Base-by-base conservation (phyloP, 495 filamentous ascomycete genomes). In the Aspergillus taichungensis region DNA sequence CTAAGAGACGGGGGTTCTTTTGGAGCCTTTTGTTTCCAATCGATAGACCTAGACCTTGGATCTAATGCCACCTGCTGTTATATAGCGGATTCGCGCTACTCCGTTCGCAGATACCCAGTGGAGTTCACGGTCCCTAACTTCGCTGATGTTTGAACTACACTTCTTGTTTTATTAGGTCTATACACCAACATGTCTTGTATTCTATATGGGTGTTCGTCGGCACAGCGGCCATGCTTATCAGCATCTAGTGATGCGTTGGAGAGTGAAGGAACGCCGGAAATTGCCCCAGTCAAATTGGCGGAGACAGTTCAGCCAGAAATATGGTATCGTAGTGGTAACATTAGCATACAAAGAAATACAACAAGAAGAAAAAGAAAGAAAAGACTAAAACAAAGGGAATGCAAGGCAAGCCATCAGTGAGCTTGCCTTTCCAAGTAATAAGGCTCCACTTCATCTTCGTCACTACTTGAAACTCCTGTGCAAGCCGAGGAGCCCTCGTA, bases 401-500 rank as follows among this genome's bases (percentile, higher is more conserved):
- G 43, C 9, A 37, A 29, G 32, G 31, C 32, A 18, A 10, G 6
- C 33, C 30, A 24, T 59, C 45, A 60, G 43, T 54, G 43, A 30
- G 31, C 42, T 14, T 58, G 57, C 32, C 55, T 56, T 27, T 56
- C 56, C 43, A 65, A 54, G 43, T 55, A 67, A 43, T 67, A 67
- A 6, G 53, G 40, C 11, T 52, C 59, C 5, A 45, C 41, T 33
- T 67, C 62, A 36, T 62, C 64, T 13, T 61, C 66, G 32, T 65
- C 62, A 45, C 59, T 64, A 43, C 63, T 68, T 6, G 61, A 64
- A 6, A 50, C 53, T 13, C 55, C 60, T 5, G 60, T 68, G 33
- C 64, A 69, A 30, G 53, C 49, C 11, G 61, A 66, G 9, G 57
- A 53, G 29, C 64, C 63, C 30, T 63, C 63, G 39, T 60, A 65